Evolutionary conservation across 1,284 basidiomycete species (phyloP).

Genomic region (Ceratobasidium sp.): DNA sequence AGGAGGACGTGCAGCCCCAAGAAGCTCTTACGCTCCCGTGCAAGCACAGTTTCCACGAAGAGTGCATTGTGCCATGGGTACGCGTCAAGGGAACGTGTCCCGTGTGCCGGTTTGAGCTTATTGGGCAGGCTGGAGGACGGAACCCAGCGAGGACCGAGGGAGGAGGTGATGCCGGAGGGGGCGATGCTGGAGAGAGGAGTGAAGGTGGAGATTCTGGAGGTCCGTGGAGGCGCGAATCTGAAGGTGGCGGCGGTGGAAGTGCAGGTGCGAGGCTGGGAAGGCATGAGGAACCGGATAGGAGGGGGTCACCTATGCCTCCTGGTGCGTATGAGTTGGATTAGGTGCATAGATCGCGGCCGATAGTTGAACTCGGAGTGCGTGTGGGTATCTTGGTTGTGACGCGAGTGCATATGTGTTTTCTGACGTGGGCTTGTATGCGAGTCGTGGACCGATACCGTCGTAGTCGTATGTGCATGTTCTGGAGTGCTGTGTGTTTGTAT

Average conservation of each 20-base stretch:
- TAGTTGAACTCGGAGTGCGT: too few relatives aligned
- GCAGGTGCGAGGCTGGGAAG: neutral
- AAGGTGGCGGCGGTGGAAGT: too few relatives aligned
- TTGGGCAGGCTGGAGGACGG: constrained; percentile 8
- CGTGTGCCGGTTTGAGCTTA: constrained; percentile 71
- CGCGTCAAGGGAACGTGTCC: constrained; percentile 86
- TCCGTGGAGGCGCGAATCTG: neutral
- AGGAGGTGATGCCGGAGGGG: neutral
- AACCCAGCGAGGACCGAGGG: neutral
- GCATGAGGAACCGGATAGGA: neutral
- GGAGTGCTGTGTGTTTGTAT: too few relatives aligned
- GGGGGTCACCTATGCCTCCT: constrained; percentile 19
- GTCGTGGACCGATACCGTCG: too few relatives aligned
- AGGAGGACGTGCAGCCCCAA: constrained; percentile 4
- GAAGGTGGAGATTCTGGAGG: neutral
- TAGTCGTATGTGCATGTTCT: too few relatives aligned
- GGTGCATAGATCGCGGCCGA: neutral
- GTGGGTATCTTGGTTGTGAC: too few relatives aligned
- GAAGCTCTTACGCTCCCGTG: constrained; percentile 72
- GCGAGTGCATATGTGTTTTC: too few relatives aligned
- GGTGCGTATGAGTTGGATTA: constrained; percentile 29
- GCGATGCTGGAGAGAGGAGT: neutral
- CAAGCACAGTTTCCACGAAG: constrained; percentile 81
- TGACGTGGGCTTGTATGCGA: too few relatives aligned
- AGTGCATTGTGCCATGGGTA: constrained; percentile 83